phyloP scores from a whole-genome alignment of 768 basidiomycete species.

The Leccinum imitatum region DNA sequence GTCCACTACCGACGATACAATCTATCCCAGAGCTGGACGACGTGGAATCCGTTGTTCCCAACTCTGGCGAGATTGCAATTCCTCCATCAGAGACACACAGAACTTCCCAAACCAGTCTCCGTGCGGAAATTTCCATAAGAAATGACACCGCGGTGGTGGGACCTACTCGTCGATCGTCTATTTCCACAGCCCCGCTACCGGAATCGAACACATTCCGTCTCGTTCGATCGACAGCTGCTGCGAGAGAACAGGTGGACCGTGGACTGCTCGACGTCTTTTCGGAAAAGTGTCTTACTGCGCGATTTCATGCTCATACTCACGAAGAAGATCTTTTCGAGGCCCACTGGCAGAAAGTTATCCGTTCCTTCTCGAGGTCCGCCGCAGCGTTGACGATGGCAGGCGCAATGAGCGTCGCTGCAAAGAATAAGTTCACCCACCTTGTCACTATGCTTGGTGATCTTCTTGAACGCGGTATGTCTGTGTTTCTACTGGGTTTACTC shows the following conservation, averaged over 20 bases:
- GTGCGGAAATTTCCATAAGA: too few relatives aligned
- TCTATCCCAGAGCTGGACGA: too few relatives aligned
- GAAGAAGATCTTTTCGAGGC: slow-evolving; percentile 65
- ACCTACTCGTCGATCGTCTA: slow-evolving; percentile 59
- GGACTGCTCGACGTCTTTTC: slow-evolving; percentile 82
- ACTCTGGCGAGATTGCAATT: too few relatives aligned
- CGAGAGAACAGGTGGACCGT: slow-evolving; percentile 72
- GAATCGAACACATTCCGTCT: slow-evolving; percentile 58
- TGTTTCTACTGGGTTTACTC: slow-evolving; percentile 3
- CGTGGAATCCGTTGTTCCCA: too few relatives aligned
- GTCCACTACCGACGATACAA: too few relatives aligned
- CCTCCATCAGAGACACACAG: too few relatives aligned
- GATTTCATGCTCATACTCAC: slow-evolving; percentile 60
- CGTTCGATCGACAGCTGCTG: slow-evolving; percentile 62
- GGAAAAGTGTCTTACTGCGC: slow-evolving; percentile 63
- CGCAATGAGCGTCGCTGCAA: slow-evolving; percentile 54
- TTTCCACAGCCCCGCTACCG: slow-evolving; percentile 48
- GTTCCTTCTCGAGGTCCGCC: slow-evolving; percentile 51
- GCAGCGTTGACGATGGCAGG: slow-evolving; percentile 62
- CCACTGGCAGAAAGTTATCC: slow-evolving; percentile 43
- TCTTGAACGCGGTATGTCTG: slow-evolving; percentile 80
- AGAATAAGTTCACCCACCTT: slow-evolving; percentile 57
- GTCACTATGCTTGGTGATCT: slow-evolving; percentile 93
- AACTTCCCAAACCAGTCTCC: too few relatives aligned
- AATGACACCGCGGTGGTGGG: slow-evolving; percentile 1